Evolutionary conservation across 2,329 filamentous ascomycete species (phyloP).

Genomic region (Colletotrichum musae): DNA sequence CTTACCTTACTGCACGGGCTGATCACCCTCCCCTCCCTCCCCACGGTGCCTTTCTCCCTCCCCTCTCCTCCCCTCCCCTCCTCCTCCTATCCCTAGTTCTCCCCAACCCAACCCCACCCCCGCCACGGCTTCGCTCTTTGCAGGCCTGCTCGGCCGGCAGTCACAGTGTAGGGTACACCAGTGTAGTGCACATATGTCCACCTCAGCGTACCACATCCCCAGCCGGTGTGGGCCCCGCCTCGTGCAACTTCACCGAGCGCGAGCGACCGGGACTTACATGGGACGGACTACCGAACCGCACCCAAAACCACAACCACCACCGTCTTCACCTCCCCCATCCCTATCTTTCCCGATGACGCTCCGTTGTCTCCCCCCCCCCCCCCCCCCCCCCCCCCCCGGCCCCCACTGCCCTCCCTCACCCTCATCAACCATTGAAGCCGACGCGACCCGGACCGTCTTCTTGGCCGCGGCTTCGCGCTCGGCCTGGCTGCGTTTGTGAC

Average conservation of each 20-base stretch:
- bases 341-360: conserved; percentile 40
- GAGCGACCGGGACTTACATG: conserved; percentile 21
- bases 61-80: conserved; percentile 7
- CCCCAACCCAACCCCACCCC: conserved; percentile 18
- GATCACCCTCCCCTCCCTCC: no score
- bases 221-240: conserved; percentile 12
- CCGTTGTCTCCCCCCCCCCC: conserved; percentile 9
- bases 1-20: no score
- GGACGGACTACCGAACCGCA: not conserved
- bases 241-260: conserved; percentile 16
- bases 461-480: conserved; percentile 35
- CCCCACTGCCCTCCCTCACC: conserved; percentile 24
- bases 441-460: conserved; percentile 36
- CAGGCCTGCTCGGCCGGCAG: conserved; percentile 10
- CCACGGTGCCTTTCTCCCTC: no score
- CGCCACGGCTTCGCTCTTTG: not conserved
- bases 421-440: conserved; percentile 15
- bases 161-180: not conserved
- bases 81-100: not conserved
- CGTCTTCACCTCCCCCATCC: conserved; percentile 11
- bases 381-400: not conserved
- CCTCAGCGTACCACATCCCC: not conserved
- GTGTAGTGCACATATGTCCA: no score
- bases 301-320: conserved; percentile 1
- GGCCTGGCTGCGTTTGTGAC: conserved; percentile 14